Percentiles rank a stretch among this genome's conserved stretches.
phyloP scores from a whole-genome alignment of 129 eudicot genomes.

The Artemisia annua region DNA sequence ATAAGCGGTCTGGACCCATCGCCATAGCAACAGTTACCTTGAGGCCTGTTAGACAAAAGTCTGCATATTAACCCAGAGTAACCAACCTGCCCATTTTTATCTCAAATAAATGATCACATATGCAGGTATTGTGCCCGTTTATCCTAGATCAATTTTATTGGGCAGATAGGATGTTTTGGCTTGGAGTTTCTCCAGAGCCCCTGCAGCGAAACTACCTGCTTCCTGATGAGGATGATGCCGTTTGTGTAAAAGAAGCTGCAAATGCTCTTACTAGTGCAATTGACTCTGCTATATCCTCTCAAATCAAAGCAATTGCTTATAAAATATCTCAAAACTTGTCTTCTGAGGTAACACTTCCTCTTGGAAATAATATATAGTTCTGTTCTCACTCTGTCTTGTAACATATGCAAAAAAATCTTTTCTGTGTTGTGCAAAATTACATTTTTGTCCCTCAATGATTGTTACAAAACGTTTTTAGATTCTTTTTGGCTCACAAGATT shows the following conservation, averaged over 20 bases:
- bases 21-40: not conserved
- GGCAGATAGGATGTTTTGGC: slow-evolving; percentile 98
- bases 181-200: slow-evolving; percentile 90
- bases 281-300: slow-evolving; percentile 53
- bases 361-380: not conserved
- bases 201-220: slow-evolving; percentile 57
- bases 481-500: not conserved
- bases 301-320: slow-evolving; percentile 57
- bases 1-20: not conserved
- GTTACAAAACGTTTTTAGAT: not conserved
- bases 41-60: not conserved
- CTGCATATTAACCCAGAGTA: no score
- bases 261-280: slow-evolving; percentile 51
- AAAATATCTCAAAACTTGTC: slow-evolving; percentile 59
- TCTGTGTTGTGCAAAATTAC: not conserved
- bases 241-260: slow-evolving; percentile 55
- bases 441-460: not conserved
- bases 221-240: slow-evolving; percentile 56
- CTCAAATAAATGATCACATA: not conserved
- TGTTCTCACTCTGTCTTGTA: no score
- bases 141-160: slow-evolving; percentile 91
- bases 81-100: no score
- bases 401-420: not conserved
- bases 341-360: slow-evolving; percentile 53
- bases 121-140: slow-evolving; percentile 83